Evolutionary conservation across 177 flowering plant genomes (phyloP), one percentile per base, ranked within the genome.

Genomic region (Vitis hybrid): DNA sequence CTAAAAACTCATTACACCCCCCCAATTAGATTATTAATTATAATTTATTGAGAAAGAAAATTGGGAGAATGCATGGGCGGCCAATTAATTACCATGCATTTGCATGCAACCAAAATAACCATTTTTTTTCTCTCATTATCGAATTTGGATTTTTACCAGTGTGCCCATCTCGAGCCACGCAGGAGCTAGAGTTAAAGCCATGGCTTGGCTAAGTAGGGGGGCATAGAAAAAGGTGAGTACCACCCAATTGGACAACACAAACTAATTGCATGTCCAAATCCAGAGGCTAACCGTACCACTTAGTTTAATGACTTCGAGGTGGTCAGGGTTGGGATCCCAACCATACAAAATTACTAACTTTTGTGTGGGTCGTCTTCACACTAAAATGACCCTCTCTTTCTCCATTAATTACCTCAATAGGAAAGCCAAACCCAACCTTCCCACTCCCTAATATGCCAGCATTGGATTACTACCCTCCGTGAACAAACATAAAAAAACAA

Each of bases 291-390:
- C 52, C 64, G 58, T 73, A 68, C 75, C 48, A 7, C 27, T 62
- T 72, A 51, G 54, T 78, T 80, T 68, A 74, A 65, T 73, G 17
- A 65, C 60, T 81, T 73, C 78, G 64, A 77, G 82, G 81, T 81
- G 79, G 81, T 73, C 74, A 73, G 77, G 71, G 66, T 83, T 74
- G 79, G 81, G 86, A 83, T 83, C 83, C 76, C 79, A 69, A 76
- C 70, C 68, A 60, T 5, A 13, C 58, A 17, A 50, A 4, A 12
- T 48, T 46, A 55, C 17, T 8, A 54, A 32, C 10, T 62, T 65
- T 56, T 48, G 50, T 46, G 35, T 56, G 8, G n/a, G 13, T 66
- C 21, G 32, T 12, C 2, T 64, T 27, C 62, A 49, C 69, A 21
- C 67, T 51, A 54, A 24, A 60, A 64, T 71, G 9, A 57, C 70